Conservation (phyloP, 192 early-diverging fungal species). For the Rhizophlyctis rosea region DNA sequence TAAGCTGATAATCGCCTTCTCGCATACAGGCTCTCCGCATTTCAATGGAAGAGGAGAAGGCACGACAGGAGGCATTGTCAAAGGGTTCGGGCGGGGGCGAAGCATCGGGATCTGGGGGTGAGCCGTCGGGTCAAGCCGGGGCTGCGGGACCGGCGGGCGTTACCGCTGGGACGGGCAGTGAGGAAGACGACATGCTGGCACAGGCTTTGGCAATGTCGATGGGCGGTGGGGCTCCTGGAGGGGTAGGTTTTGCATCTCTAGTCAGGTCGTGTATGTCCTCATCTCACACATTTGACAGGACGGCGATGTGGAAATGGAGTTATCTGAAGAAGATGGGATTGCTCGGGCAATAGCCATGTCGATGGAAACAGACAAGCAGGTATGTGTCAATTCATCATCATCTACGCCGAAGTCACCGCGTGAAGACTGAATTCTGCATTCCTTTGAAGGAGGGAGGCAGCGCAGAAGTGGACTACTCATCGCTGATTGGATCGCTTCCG, state of each 20-base stretch:
- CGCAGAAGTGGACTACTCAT: constrained; percentile 46
- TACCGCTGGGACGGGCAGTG: constrained; percentile 21
- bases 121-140: constrained; percentile 40
- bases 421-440: constrained; percentile 7
- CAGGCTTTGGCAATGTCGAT: constrained; percentile 73
- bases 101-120: constrained; percentile 16
- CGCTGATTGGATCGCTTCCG: constrained; percentile 76
- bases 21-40: constrained; percentile 76
- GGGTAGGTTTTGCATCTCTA: constrained; percentile 11
- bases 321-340: constrained; percentile 76
- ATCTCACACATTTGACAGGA: constrained; percentile 20
- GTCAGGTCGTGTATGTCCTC: neutral
- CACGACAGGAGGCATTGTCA: constrained; percentile 69
- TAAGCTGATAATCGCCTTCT: neutral
- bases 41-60: constrained; percentile 93
- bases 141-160: constrained; percentile 18
- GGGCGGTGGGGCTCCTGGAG: constrained; percentile 23
- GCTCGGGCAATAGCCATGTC: constrained; percentile 71
- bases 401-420: neutral
- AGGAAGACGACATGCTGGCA: constrained; percentile 62
- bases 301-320: constrained; percentile 67
- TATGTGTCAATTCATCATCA: too few species aligned
- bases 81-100: constrained; percentile 10
- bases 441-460: constrained; percentile 13
- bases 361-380: constrained; percentile 43